phyloP scores from a whole-genome alignment of 2,329 filamentous ascomycete species.

The Clarireedia hainanense region DNA sequence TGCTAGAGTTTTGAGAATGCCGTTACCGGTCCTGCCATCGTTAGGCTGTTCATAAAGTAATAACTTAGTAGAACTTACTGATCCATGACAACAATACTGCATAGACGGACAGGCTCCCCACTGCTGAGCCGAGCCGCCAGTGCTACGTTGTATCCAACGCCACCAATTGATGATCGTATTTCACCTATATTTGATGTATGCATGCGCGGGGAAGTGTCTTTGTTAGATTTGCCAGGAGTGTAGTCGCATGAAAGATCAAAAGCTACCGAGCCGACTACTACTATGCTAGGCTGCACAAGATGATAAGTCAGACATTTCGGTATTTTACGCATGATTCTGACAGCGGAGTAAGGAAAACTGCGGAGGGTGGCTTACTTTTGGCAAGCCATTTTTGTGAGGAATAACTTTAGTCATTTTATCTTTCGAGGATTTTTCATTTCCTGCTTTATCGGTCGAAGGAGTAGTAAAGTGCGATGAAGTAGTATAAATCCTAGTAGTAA shows the following conservation, averaged over 20 bases:
- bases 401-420: neutral
- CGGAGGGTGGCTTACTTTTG: neutral
- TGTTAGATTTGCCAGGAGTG: slow-evolving; percentile 32
- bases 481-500: too few relatives aligned
- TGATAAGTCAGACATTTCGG: neutral
- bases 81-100: slow-evolving; percentile 76
- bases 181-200: slow-evolving; percentile 81
- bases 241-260: slow-evolving; percentile 85
- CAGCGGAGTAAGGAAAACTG: neutral
- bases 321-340: neutral
- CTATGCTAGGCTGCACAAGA: slow-evolving; percentile 41
- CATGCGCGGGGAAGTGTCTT: slow-evolving; percentile 25
- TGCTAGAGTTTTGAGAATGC: slow-evolving; percentile 59
- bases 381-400: neutral
- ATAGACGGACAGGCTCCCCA: slow-evolving; percentile 58
- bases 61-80: slow-evolving; percentile 36
- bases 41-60: neutral
- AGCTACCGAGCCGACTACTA: slow-evolving; percentile 86
- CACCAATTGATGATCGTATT: slow-evolving; percentile 78
- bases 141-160: slow-evolving; percentile 88
- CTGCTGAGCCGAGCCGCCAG: slow-evolving; percentile 67
- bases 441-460: neutral
- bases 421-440: neutral
- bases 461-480: too few relatives aligned
- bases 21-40: slow-evolving; percentile 56